phyloP scores from a whole-genome alignment of 2,329 filamentous ascomycete species.

The Coniochaeta sp. region DNA sequence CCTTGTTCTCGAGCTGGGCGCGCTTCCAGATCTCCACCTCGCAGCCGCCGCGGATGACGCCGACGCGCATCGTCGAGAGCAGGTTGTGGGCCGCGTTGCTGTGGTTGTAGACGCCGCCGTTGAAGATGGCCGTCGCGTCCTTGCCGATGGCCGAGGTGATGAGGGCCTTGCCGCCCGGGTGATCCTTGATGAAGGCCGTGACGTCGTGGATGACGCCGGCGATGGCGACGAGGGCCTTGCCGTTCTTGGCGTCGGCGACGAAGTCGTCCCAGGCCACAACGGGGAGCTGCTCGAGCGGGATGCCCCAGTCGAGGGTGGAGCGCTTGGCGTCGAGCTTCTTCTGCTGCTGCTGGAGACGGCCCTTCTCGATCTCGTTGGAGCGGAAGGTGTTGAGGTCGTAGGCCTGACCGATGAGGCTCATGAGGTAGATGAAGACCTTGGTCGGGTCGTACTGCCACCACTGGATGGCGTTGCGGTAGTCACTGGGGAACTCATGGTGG shows the following conservation, averaged over 20 bases:
- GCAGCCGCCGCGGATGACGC: conserved; percentile 78
- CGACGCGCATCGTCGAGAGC: conserved; percentile 80
- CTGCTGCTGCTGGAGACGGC: conserved; percentile 78
- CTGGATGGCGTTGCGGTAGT: conserved; percentile 86
- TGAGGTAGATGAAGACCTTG: conserved; percentile 81
- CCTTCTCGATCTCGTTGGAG: conserved; percentile 87
- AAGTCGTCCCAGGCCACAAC: conserved; percentile 86
- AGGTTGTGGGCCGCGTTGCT: conserved; percentile 87
- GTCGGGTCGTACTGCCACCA: conserved; percentile 92
- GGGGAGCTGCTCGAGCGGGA: conserved; percentile 76
- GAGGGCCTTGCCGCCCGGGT: conserved; percentile 85
- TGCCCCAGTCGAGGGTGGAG: conserved; percentile 75
- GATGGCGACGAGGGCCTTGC: conserved; percentile 68
- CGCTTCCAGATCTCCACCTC: conserved; percentile 94
- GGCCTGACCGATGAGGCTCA: conserved; percentile 78
- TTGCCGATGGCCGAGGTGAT: conserved; percentile 78
- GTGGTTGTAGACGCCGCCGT: conserved; percentile 84
- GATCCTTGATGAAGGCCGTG: conserved; percentile 76
- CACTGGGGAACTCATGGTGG: conserved; percentile 89
- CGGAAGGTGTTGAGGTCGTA: conserved; percentile 89
- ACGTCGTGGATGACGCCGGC: conserved; percentile 85
- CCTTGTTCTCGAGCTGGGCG: conserved; percentile 76
- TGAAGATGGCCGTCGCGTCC: conserved; percentile 86
- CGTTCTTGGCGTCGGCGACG: conserved; percentile 68
- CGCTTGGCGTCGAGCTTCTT: conserved; percentile 92